Evolutionary conservation across 352 stramenopile genomes (phyloP).

Genomic region (Thalassiosira allenii): DNA sequence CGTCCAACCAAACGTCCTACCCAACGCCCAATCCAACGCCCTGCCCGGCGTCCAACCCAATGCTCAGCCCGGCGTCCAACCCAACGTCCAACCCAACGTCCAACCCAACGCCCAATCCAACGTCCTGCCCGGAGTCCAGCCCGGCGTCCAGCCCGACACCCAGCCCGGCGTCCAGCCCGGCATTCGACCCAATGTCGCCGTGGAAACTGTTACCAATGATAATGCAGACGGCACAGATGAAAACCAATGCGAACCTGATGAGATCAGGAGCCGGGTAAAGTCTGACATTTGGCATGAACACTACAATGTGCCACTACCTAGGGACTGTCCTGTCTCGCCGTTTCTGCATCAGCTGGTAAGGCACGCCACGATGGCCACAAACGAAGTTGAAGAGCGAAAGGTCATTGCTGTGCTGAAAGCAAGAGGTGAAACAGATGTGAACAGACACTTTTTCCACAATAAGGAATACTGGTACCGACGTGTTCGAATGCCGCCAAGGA

Average conservation of each 20-base stretch:
- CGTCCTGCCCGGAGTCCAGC: too few species aligned
- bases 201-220: not conserved
- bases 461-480: conserved; percentile 8
- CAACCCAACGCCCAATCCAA: too few species aligned
- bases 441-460: conserved; percentile 24
- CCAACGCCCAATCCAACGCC: too few species aligned
- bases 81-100: too few species aligned
- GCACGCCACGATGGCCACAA: not conserved
- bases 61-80: too few species aligned
- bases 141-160: too few species aligned
- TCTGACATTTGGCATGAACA: conserved; percentile 27
- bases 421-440: conserved; percentile 3
- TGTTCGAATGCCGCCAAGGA: conserved; percentile 5
- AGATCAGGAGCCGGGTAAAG: conserved; percentile 13
- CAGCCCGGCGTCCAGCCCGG: too few species aligned
- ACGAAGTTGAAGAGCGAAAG: conserved; percentile 9
- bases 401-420: not conserved
- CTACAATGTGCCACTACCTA: conserved; percentile 11
- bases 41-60: too few species aligned
- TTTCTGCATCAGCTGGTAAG: not conserved
- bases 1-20: too few species aligned
- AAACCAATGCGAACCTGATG: not conserved
- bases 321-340: conserved; percentile 3
- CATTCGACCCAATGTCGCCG: too few species aligned
- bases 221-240: not conserved